Conservation (phyloP, 2,329 filamentous ascomycete genomes). For the Aureobasidium sp. region DNA sequence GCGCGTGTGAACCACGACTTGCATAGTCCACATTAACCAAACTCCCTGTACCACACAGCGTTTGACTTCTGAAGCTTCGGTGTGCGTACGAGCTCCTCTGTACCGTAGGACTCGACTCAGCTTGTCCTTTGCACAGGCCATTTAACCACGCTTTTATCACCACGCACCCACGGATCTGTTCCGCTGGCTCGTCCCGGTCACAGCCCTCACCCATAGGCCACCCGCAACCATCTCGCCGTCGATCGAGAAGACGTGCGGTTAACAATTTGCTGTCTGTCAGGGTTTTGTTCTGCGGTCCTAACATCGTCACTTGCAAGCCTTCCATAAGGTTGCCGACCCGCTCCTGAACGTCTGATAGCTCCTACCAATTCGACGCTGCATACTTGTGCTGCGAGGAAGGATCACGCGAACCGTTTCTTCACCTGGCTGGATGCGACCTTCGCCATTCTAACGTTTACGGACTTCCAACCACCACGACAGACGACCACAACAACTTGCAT, state of each 20-base stretch:
- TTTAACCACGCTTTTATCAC: conserved; percentile 3
- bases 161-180: conserved; percentile 11
- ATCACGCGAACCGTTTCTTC: conserved; percentile 14
- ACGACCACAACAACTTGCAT: background rate
- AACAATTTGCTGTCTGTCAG: conserved; percentile 4
- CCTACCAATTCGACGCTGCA: conserved; percentile 7
- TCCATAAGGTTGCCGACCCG: conserved; percentile 15
- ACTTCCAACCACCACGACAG: conserved; percentile 11
- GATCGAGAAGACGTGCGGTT: conserved; percentile 4
- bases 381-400: conserved; percentile 8
- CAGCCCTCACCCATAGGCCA: conserved; percentile 10
- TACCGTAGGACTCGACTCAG: conserved; percentile 11
- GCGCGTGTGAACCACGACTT: background rate
- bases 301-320: conserved; percentile 8
- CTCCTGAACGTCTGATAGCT: conserved; percentile 16
- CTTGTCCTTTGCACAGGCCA: conserved; percentile 13
- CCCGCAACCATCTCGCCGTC: conserved; percentile 10
- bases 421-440: conserved; percentile 13
- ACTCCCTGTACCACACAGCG: background rate
- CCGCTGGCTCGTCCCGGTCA: conserved; percentile 13
- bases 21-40: background rate
- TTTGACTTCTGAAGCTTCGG: background rate
- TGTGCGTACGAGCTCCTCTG: background rate
- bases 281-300: conserved; percentile 2
- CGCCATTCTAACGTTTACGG: conserved; percentile 10